A percentile compares a stretch with the other conserved stretches of the same genome.
Conservation (phyloP, 2,329 filamentous ascomycete species). For the Trichoderma cornu-damae region DNA sequence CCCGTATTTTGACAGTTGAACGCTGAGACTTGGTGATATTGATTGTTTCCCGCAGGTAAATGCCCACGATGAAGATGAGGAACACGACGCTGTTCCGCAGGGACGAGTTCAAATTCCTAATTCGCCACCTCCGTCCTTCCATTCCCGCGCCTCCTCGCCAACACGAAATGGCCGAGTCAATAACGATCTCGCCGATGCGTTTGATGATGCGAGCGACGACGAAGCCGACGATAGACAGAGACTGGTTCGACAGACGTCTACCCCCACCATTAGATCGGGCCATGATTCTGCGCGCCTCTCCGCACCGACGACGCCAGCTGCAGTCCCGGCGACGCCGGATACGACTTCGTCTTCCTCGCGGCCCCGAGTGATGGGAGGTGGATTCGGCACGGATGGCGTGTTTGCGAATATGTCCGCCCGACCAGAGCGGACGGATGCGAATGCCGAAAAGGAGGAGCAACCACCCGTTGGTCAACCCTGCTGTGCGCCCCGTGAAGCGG, state of each 20-base stretch:
- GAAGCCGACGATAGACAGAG: slow-evolving; percentile 79
- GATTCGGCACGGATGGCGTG: slow-evolving; percentile 83
- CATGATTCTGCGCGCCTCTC: not conserved
- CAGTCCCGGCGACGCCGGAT: slow-evolving; percentile 24
- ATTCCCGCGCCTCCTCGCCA: slow-evolving; percentile 66
- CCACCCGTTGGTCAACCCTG: slow-evolving; percentile 69
- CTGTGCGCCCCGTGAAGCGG: not conserved
- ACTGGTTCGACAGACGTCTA: slow-evolving; percentile 65
- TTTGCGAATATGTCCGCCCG: slow-evolving; percentile 94
- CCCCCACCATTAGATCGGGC: slow-evolving; percentile 24
- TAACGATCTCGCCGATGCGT: slow-evolving; percentile 83
- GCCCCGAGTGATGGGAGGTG: slow-evolving; percentile 58
- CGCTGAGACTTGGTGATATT: slow-evolving; percentile 4
- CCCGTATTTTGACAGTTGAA: not conserved
- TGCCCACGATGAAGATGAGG: slow-evolving; percentile 53
- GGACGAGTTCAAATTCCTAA: slow-evolving; percentile 45
- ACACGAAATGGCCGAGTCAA: slow-evolving; percentile 52
- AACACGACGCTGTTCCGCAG: slow-evolving; percentile 11
- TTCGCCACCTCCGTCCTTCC: slow-evolving; percentile 78
- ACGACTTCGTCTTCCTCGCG: slow-evolving; percentile 38
- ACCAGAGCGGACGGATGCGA: slow-evolving; percentile 70
- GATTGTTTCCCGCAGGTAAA: slow-evolving; percentile 44
- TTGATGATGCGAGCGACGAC: slow-evolving; percentile 74
- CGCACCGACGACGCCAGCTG: slow-evolving; percentile 8
- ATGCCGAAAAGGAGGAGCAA: slow-evolving; percentile 68